Evolutionary conservation across 768 basidiomycete genomes (phyloP).

Genomic region (Rhodocollybia butyracea): DNA sequence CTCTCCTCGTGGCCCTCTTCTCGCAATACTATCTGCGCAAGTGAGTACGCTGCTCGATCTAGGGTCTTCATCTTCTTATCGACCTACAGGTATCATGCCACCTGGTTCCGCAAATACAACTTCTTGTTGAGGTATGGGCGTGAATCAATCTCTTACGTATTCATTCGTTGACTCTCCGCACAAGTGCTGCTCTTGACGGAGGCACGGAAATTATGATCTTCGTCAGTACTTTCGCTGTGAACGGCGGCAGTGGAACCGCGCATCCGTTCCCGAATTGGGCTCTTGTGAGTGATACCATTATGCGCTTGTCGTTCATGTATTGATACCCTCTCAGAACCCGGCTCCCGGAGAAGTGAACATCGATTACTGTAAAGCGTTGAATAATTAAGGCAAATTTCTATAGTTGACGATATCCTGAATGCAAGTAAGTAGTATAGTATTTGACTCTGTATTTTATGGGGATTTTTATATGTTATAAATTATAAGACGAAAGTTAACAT

Average conservation of each 20-base stretch:
- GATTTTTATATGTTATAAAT: too few species aligned
- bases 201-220: slow-evolving; percentile 10
- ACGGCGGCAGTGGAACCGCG: slow-evolving; percentile 11
- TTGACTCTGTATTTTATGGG: too few species aligned
- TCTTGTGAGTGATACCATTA: background rate
- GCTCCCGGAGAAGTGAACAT: slow-evolving; percentile 2
- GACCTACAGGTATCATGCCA: slow-evolving; percentile 19
- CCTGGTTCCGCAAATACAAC: slow-evolving; percentile 36
- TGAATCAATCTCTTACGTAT: too few species aligned
- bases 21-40: slow-evolving; percentile 38
- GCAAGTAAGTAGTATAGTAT: too few species aligned
- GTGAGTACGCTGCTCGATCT: background rate
- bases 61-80: background rate
- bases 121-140: slow-evolving; percentile 15
- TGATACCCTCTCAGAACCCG: slow-evolving; percentile 3
- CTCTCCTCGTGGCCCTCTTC: slow-evolving; percentile 23
- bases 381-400: background rate
- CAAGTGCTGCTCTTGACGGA: too few species aligned
- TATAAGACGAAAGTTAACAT: too few species aligned
- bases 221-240: slow-evolving; percentile 13
- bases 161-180: too few species aligned
- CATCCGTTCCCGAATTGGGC: slow-evolving; percentile 13
- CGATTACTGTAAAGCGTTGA: slow-evolving; percentile 6
- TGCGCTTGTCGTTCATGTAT: background rate
- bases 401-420: too few species aligned